These are phyloP conservation scores for Agrocybe praecox DNA, from an alignment of 768 basidiomycete species.

Conservation along the genomic window DNA sequence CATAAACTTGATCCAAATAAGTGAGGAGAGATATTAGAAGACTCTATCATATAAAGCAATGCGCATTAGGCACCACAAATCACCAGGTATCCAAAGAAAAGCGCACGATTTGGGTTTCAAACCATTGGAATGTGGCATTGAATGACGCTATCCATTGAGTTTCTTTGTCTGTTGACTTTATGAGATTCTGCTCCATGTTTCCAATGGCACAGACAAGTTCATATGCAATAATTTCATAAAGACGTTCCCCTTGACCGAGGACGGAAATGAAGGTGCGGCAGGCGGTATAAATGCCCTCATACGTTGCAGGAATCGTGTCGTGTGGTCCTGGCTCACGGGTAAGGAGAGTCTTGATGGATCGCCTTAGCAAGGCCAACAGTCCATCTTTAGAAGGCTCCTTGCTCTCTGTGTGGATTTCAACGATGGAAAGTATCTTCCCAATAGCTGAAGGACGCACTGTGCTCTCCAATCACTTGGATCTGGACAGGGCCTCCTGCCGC, in stretches of 20 bases:
- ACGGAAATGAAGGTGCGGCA: slow-evolving; percentile 59
- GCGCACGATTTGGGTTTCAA: slow-evolving; percentile 65
- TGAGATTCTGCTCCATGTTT: slow-evolving; percentile 41
- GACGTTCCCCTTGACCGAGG: slow-evolving; percentile 52
- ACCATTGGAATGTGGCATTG: slow-evolving; percentile 61
- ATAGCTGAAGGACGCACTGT: slow-evolving; percentile 26
- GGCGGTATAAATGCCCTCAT: slow-evolving; percentile 57
- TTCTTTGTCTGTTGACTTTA: slow-evolving; percentile 25
- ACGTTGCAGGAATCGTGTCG: slow-evolving; percentile 45
- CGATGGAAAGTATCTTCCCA: not conserved
- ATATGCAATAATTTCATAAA: slow-evolving; percentile 59
- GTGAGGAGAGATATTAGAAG: slow-evolving; percentile 66
- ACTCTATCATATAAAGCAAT: slow-evolving; percentile 34
- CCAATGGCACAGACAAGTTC: slow-evolving; percentile 61
- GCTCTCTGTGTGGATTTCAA: slow-evolving; percentile 9
- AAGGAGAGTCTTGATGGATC: slow-evolving; percentile 43
- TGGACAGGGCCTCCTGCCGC: slow-evolving; percentile 41
- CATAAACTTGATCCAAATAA: slow-evolving; percentile 72
- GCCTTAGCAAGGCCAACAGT: slow-evolving; percentile 32
- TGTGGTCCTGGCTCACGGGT: slow-evolving; percentile 28
- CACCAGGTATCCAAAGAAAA: not conserved
- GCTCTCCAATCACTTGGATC: slow-evolving; percentile 48
- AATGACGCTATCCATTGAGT: slow-evolving; percentile 64
- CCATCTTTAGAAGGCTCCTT: slow-evolving; percentile 24
- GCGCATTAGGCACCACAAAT: not conserved